Conservation (phyloP, 1,284 basidiomycete species). For the Malassezia restricta region DNA sequence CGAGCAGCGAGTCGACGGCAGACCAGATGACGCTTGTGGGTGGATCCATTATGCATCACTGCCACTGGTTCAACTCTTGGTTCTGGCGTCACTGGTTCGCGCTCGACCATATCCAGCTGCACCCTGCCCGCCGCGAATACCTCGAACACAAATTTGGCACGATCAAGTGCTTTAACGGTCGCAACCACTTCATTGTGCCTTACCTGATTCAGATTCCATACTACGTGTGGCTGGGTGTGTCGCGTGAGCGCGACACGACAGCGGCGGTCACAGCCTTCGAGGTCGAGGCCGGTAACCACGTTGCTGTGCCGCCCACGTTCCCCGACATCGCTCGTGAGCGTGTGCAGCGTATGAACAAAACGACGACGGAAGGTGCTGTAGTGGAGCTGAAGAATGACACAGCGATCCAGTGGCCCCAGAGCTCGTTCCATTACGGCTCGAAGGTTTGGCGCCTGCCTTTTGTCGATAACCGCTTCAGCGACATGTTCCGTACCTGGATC, state of each 20-base stretch:
- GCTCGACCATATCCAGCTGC: slow-evolving; percentile 63
- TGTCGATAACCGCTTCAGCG: slow-evolving; percentile 60
- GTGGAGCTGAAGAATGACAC: slow-evolving; percentile 33
- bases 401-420: slow-evolving; percentile 50
- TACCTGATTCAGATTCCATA: slow-evolving; percentile 59
- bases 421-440: slow-evolving; percentile 64
- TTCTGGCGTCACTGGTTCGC: slow-evolving; percentile 61
- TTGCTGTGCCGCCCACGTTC: slow-evolving; percentile 43
- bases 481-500: slow-evolving; percentile 63
- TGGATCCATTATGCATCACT: slow-evolving; percentile 59
- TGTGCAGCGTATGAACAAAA: slow-evolving; percentile 26
- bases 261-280: slow-evolving; percentile 58
- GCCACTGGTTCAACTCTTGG: slow-evolving; percentile 62
- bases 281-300: slow-evolving; percentile 57
- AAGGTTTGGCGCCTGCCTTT: slow-evolving; percentile 58
- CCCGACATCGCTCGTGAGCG: slow-evolving; percentile 34
- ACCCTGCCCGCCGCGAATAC: slow-evolving; percentile 57
- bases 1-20: slow-evolving; percentile 54
- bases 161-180: slow-evolving; percentile 55
- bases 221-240: slow-evolving; percentile 68
- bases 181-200: slow-evolving; percentile 61
- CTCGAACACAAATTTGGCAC: slow-evolving; percentile 72
- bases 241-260: slow-evolving; percentile 57
- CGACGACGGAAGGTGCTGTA: not conserved
- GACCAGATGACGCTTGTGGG: slow-evolving; percentile 54